These are phyloP conservation scores for Populus trichocarpa DNA, from an alignment of 441 rosid species.

Conservation along the genomic window DNA sequence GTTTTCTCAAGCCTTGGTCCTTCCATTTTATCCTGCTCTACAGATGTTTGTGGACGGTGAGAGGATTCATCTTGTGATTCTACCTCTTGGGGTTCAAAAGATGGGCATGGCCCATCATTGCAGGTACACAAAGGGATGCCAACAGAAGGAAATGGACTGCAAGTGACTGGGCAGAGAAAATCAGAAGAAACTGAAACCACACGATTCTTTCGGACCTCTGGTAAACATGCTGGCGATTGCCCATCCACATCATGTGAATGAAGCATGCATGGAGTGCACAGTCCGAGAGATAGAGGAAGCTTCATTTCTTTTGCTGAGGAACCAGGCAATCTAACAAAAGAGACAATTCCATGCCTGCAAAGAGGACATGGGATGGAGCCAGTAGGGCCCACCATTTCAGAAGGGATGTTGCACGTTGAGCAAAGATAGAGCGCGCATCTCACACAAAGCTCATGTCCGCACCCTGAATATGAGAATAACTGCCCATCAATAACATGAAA, in stretches of 20 bases:
- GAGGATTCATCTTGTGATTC: constrained; percentile 53
- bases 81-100: constrained; percentile 57
- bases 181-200: constrained; percentile 81
- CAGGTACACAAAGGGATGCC: constrained; percentile 83
- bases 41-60: constrained; percentile 31
- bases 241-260: constrained; percentile 55
- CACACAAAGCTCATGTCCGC: constrained; percentile 86
- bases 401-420: constrained; percentile 69
- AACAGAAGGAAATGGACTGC: constrained; percentile 92
- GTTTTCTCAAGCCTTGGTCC: constrained; percentile 77
- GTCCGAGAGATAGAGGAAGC: constrained; percentile 69
- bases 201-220: constrained; percentile 60
- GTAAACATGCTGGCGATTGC: constrained; percentile 52
- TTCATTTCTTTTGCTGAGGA: constrained; percentile 60
- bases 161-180: constrained; percentile 80
- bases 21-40: constrained; percentile 68
- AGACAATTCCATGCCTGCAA: constrained; percentile 78
- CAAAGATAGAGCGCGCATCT: constrained; percentile 94
- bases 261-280: constrained; percentile 91
- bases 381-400: constrained; percentile 58
- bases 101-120: constrained; percentile 76
- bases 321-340: constrained; percentile 72
- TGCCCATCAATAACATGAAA: background rate
- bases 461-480: constrained; percentile 45
- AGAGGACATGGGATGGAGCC: constrained; percentile 97